Evolutionary conservation across 768 basidiomycete species (phyloP).

Genomic region (Tulasnella sp.): DNA sequence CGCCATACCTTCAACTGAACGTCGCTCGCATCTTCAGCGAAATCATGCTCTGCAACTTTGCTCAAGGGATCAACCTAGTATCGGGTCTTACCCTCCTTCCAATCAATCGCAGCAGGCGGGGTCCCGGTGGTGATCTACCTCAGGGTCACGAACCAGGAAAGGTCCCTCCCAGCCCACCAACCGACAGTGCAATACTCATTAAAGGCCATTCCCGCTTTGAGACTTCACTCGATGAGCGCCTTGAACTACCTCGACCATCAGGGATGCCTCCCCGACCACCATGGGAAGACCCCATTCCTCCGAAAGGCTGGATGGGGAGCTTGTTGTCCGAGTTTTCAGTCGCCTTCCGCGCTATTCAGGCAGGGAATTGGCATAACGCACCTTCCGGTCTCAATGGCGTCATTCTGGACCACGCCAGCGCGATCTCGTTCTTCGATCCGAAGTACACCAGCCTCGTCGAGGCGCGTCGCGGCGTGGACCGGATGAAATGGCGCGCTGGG

Average conservation of each 20-base stretch:
- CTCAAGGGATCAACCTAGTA: background rate
- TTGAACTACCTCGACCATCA: background rate
- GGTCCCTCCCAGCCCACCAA: background rate
- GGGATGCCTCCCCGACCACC: background rate
- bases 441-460: constrained; percentile 17
- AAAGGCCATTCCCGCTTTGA: background rate
- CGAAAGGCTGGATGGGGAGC: constrained; percentile 14
- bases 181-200: background rate
- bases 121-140: background rate
- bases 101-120: background rate
- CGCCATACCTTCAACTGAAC: background rate
- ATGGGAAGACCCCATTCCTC: background rate
- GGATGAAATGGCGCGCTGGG: background rate
- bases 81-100: constrained; percentile 1
- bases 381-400: background rate
- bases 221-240: background rate
- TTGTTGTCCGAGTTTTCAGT: background rate
- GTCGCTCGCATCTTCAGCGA: background rate
- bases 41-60: constrained; percentile 7
- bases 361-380: constrained; percentile 18
- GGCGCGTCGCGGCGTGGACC: background rate
- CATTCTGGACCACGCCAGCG: background rate
- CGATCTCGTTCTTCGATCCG: constrained; percentile 11
- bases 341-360: background rate
- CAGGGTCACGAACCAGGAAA: background rate